A percentile compares a stretch with the other conserved stretches of the same genome.
Evolutionary conservation across 345 rosid species (phyloP).

Genomic region (Eucalyptus grandis): DNA sequence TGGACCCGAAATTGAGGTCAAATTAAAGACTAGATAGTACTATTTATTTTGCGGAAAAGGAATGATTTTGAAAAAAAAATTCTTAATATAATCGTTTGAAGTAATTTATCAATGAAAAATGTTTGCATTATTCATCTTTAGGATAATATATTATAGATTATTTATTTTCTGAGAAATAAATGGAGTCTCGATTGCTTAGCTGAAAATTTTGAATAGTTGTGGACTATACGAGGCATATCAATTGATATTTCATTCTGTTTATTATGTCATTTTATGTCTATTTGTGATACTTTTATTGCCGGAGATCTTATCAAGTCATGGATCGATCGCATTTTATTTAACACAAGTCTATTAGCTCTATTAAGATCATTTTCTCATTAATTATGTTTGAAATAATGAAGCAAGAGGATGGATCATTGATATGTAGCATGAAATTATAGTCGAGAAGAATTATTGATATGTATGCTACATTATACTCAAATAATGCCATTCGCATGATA

Average conservation of each 20-base stretch:
- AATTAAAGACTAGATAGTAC: neutral
- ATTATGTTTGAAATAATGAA: neutral
- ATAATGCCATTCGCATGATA: neutral
- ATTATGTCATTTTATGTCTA: neutral
- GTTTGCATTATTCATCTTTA: neutral
- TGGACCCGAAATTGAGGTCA: neutral
- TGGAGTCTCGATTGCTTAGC: fast-evolving
- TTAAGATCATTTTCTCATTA: neutral
- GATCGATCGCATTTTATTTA: neutral
- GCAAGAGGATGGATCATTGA: neutral
- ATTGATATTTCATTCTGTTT: neutral
- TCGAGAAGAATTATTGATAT: neutral
- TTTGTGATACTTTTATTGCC: too few species aligned
- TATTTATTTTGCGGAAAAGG: fast-evolving
- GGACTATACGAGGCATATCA: too few species aligned
- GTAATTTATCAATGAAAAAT: neutral
- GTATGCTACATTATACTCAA: neutral
- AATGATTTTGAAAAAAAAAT: neutral
- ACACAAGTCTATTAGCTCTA: neutral
- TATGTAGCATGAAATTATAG: neutral
- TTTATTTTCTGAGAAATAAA: neutral
- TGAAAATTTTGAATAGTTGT: neutral
- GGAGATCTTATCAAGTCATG: neutral
- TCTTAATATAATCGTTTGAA: neutral
- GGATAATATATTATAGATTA: neutral